Evolutionary conservation across 192 early-diverging fungal species (phyloP).

Genomic region (Podila epigama): DNA sequence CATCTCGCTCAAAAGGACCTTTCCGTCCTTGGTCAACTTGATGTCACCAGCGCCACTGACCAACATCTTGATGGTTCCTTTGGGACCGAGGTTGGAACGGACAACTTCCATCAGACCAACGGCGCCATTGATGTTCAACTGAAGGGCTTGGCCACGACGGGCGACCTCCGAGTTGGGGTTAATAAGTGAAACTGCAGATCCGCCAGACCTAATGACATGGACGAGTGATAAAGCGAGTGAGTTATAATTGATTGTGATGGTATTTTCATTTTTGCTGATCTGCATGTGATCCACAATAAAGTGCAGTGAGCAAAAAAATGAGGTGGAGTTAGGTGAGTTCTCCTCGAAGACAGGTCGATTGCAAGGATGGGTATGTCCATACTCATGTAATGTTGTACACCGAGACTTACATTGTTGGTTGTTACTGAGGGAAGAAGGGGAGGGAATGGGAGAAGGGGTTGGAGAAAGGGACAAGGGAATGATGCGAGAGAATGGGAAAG

Average conservation of each 20-base stretch:
- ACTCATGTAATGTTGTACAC: background rate
- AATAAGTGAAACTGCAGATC: conserved; percentile 88
- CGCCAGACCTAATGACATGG: conserved; percentile 47
- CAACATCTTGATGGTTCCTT: conserved; percentile 99
- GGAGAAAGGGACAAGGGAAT: background rate
- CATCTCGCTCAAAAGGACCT: conserved; percentile 98
- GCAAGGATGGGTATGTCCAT: background rate
- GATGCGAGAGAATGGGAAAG: background rate
- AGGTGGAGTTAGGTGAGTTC: background rate
- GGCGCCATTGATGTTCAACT: conserved; percentile 95
- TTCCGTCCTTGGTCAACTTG: conserved; percentile 99
- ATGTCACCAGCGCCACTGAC: conserved; percentile 96
- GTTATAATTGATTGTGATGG: no score
- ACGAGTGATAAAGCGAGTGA: no score
- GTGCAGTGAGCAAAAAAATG: background rate
- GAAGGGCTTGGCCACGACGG: conserved; percentile 95
- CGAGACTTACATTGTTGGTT: background rate
- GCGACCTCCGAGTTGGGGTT: conserved; percentile 99
- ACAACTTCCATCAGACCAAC: conserved; percentile 96
- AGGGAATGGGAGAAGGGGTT: background rate
- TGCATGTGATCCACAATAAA: no score
- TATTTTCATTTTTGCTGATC: no score
- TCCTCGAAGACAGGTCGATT: background rate
- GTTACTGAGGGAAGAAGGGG: background rate
- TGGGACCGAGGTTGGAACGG: conserved; percentile 95